phyloP scores from a whole-genome alignment of 2,329 filamentous ascomycete species.

The Botrytis cinerea region DNA sequence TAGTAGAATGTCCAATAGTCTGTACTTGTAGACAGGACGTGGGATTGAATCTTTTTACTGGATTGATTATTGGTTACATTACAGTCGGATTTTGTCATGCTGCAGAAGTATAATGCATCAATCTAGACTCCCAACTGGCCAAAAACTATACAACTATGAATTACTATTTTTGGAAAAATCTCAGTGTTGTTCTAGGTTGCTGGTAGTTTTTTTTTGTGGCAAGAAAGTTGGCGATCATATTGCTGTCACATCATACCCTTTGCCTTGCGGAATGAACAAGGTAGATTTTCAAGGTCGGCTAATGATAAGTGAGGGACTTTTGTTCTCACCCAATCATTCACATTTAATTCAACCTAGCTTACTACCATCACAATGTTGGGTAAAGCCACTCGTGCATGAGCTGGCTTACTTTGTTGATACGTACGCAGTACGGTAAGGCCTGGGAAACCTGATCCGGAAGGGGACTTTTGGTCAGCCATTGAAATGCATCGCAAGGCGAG shows the following conservation, averaged over 20 bases:
- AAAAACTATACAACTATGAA: background rate
- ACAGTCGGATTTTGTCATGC: background rate
- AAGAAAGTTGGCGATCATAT: background rate
- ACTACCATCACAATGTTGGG: background rate
- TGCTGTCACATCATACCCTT: background rate
- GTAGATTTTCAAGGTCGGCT: background rate
- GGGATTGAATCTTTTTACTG: background rate
- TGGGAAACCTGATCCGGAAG: background rate
- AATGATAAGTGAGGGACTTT: background rate
- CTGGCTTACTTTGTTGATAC: background rate
- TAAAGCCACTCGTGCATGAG: background rate
- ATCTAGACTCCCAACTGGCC: background rate
- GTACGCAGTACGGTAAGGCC: background rate
- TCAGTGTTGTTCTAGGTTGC: background rate
- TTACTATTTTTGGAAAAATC: too few species aligned
- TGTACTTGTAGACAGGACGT: background rate
- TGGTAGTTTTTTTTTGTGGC: too few species aligned
- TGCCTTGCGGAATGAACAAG: background rate
- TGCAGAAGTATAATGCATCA: background rate
- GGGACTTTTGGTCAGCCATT: background rate
- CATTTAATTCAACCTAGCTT: background rate
- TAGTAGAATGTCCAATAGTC: background rate
- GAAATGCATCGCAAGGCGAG: background rate
- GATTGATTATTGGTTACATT: background rate
- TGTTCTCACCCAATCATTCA: background rate